These are phyloP conservation scores for Boletus pseudo-olivaceus DNA, from an alignment of 768 basidiomycete species.

Conservation along the genomic window DNA sequence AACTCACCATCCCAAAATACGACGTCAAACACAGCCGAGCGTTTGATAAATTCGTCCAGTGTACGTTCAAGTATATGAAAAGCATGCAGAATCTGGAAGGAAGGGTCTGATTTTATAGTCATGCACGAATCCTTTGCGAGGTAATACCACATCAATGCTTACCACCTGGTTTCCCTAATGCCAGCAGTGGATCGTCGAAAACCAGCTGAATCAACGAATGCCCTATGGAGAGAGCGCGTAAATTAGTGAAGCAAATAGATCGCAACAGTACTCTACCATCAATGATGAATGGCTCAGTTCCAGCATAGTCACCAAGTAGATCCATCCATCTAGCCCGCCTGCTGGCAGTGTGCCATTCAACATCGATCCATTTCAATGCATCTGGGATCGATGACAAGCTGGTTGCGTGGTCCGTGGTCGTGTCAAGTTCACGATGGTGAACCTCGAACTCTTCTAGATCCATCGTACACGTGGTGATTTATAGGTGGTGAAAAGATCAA, in stretches of 20 bases:
- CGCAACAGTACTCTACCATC: constrained; percentile 43
- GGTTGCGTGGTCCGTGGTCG: background rate
- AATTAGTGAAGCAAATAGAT: constrained; percentile 1
- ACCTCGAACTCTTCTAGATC: constrained; percentile 40
- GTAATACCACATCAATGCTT: constrained; percentile 2
- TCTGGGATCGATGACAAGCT: constrained; percentile 11
- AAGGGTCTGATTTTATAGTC: constrained; percentile 36
- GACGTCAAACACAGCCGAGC: constrained; percentile 57
- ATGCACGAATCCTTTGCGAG: background rate
- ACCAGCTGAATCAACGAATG: constrained; percentile 59
- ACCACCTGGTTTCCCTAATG: constrained; percentile 49
- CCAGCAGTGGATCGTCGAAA: constrained; percentile 59
- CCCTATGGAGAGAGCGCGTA: constrained; percentile 35
- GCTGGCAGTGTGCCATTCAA: constrained; percentile 39
- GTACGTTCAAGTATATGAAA: constrained; percentile 50
- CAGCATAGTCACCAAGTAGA: constrained; percentile 67
- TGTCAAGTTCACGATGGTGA: constrained; percentile 1
- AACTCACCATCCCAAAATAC: constrained; percentile 57
- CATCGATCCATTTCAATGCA: constrained; percentile 33
- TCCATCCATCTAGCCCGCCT: constrained; percentile 59
- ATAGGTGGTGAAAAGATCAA: background rate
- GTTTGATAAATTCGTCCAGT: constrained; percentile 44
- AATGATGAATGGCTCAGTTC: constrained; percentile 60
- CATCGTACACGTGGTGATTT: constrained; percentile 20
- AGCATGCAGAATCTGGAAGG: constrained; percentile 65